phyloP scores from a whole-genome alignment of 1,284 basidiomycete species.

The Papiliotrema nemorosa region DNA sequence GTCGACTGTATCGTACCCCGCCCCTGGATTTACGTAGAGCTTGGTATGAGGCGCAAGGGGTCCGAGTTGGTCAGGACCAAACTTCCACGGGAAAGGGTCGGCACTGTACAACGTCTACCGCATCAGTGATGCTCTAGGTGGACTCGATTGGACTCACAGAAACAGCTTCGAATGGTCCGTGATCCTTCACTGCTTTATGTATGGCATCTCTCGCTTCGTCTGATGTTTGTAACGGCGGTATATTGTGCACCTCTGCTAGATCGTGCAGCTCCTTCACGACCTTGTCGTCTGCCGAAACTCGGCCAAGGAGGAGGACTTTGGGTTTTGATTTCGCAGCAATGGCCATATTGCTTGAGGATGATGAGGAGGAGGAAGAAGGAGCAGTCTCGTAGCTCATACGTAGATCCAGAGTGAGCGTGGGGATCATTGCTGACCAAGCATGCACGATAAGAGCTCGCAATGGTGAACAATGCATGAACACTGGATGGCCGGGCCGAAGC shows the following conservation, averaged over 20 bases:
- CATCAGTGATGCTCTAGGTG: too few species aligned
- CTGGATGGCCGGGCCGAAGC: too few species aligned
- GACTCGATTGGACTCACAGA: conserved; percentile 3
- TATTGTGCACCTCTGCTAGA: conserved; percentile 5
- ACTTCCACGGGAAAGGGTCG: conserved; percentile 3
- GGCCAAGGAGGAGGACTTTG: conserved; percentile 5
- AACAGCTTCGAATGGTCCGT: conserved; percentile 10
- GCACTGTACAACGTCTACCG: neutral
- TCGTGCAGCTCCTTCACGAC: neutral
- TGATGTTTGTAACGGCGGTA: neutral
- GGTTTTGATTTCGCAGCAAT: neutral
- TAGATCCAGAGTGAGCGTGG: neutral
- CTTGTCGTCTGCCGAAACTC: neutral
- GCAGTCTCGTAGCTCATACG: neutral
- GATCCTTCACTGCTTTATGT: neutral
- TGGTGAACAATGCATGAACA: too few species aligned
- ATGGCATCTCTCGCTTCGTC: neutral
- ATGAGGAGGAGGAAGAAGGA: too few species aligned
- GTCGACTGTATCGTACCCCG: conserved; percentile 9
- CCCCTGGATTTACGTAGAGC: neutral
- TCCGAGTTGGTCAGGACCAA: neutral
- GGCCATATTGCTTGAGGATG: too few species aligned
- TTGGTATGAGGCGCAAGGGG: conserved; percentile 4
- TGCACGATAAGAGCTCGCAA: too few species aligned
- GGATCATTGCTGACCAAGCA: too few species aligned